Evolutionary conservation across 176 grass and related monocot genomes (phyloP).

Genomic region (Oryza meyeriana): DNA sequence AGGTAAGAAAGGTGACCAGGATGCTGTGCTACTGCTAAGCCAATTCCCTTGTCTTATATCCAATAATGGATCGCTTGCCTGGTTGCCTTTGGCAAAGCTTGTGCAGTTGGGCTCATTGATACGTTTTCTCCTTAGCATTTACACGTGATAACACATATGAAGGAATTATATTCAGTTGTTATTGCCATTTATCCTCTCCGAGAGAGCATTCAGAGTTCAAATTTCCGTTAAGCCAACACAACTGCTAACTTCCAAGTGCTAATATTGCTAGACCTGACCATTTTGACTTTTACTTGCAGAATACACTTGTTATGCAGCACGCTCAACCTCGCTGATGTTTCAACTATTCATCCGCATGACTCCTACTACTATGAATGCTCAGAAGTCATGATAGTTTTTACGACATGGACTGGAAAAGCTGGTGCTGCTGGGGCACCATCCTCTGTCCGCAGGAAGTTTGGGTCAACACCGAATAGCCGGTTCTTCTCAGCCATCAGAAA

Average conservation of each 20-base stretch:
- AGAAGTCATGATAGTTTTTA: conserved; percentile 22
- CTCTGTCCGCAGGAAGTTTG: conserved; percentile 53
- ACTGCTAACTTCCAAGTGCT: neutral
- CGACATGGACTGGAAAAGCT: conserved; percentile 78
- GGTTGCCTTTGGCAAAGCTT: neutral
- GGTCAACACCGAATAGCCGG: conserved; percentile 51
- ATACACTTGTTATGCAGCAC: neutral
- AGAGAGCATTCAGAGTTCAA: neutral
- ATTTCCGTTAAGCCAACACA: neutral
- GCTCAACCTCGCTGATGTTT: neutral
- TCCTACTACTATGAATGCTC: neutral
- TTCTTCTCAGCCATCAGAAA: conserved; percentile 39
- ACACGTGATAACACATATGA: neutral
- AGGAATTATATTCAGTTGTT: neutral
- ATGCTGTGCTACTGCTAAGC: neutral
- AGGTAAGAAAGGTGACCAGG: neutral
- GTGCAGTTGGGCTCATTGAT: neutral
- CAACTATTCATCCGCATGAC: neutral
- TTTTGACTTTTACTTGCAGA: conserved; percentile 34
- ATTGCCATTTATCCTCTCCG: neutral
- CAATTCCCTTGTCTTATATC: neutral
- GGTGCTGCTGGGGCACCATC: conserved; percentile 65
- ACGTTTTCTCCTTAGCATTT: neutral
- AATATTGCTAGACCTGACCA: neutral
- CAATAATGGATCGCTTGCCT: neutral